These are phyloP conservation scores for Chaetomium strumarium DNA, from an alignment of 2,329 filamentous ascomycete species.

Conservation along the genomic window DNA sequence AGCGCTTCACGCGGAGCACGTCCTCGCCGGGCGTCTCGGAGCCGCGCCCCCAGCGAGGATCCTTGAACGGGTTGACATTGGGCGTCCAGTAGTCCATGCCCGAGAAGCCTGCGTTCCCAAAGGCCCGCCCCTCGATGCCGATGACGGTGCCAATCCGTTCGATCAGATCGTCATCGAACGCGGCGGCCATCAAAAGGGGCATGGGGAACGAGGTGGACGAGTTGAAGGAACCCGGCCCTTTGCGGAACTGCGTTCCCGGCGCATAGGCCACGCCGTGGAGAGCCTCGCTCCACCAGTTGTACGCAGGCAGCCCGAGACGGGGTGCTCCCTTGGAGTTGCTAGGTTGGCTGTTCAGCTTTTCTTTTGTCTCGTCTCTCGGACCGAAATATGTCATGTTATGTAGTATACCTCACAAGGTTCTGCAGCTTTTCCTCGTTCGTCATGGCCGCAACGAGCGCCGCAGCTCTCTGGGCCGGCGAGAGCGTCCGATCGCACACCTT, in stretches of 20 bases:
- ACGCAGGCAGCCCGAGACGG: no score
- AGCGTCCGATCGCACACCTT: slow-evolving; percentile 41
- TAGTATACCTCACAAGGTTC: slow-evolving; percentile 11
- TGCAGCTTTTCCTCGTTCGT: slow-evolving; percentile 14
- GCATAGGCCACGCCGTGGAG: no score
- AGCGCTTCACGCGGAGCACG: slow-evolving; percentile 25
- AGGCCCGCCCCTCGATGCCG: slow-evolving; percentile 57
- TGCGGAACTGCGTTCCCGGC: no score
- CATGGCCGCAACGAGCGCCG: slow-evolving; percentile 15
- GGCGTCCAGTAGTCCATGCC: slow-evolving; percentile 59
- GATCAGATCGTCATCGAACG: slow-evolving; percentile 59
- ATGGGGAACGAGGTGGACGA: slow-evolving; percentile 56
- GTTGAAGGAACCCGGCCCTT: no score
- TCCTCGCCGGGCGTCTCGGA: slow-evolving; percentile 40
- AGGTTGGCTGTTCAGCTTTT: neutral
- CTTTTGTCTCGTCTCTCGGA: neutral
- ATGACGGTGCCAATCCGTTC: slow-evolving; percentile 49
- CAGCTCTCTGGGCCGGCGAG: slow-evolving; percentile 6
- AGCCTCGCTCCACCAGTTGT: no score
- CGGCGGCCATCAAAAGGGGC: slow-evolving; percentile 55
- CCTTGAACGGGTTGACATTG: slow-evolving; percentile 61
- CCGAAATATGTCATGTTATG: neutral
- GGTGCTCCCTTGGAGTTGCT: slow-evolving; percentile 6
- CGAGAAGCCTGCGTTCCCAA: slow-evolving; percentile 52
- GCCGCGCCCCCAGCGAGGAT: slow-evolving; percentile 58